Base-by-base conservation (phyloP, 768 basidiomycete species). In the Lentinula lateritia region DNA sequence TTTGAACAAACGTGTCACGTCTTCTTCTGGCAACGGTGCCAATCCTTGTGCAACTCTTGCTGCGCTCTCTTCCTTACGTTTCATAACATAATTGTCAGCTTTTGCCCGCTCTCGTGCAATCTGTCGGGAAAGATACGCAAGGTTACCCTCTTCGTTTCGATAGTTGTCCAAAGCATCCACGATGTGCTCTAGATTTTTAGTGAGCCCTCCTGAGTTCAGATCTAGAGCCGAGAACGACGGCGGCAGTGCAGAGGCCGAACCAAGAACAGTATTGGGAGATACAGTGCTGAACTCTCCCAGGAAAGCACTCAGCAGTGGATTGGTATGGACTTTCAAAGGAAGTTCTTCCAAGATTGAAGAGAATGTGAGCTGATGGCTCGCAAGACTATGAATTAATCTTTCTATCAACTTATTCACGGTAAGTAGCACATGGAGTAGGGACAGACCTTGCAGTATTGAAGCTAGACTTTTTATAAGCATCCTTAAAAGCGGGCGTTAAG, bases 61-160 rank as follows among this genome's bases (percentile, higher is more conserved):
- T 41, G 81, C 82, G 68, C 92, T 96, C 75, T 97, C 95, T 71
- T 96, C 95, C 70, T 89, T 92, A 60, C 93, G 86, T 74, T 94
- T 95, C 67, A 84, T 81, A 58, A 95, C 74, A 69, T 89, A 88
- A 58, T 80, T 79, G 60, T 97, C 95, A 54, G 92, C 92, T 63
- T 84, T 85, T 48, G 81, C 74, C 69, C 85, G 88, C 73, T 97
- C 95, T 35, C 95, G 83, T 35, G 88, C 88, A 69, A 95, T 95
- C 72, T 95, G 94, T 59, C 95, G 87, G 50, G 81, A 80, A 66
- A 93, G 77, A 78, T 93, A 97, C 58, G 90, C 93, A 65, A 95
- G 82, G 74, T 96, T 96, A 55, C 92, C 91, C 69, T 95, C 92
- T 73, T 97, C 95, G 59, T 90, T 92, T 68, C 88, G 86, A 76